These are phyloP conservation scores for Pichia eremophila DNA, from an alignment of 805 yeast genomes.

Conservation along the genomic window DNA sequence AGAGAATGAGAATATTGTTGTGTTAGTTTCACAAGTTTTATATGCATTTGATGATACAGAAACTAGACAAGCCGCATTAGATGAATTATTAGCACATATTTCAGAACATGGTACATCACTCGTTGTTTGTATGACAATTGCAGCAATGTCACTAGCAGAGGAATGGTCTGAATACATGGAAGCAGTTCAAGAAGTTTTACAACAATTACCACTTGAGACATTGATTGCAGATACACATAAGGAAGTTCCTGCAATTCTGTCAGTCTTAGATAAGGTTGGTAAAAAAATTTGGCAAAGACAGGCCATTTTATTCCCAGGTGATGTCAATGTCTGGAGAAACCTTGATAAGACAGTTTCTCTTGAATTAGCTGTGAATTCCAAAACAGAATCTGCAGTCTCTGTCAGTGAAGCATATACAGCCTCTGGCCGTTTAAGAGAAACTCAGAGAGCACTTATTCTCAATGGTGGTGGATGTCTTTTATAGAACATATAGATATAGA, in stretches of 20 bases:
- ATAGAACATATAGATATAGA: too few species aligned
- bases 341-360: conserved; percentile 48
- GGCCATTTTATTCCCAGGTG: conserved; percentile 68
- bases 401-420: conserved; percentile 44
- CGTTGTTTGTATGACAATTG: conserved; percentile 60
- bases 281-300: conserved; percentile 50
- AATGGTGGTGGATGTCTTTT: conserved; percentile 15
- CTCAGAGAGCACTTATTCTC: conserved; percentile 62
- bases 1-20: conserved; percentile 57
- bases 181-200: conserved; percentile 60
- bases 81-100: conserved; percentile 64
- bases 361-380: conserved; percentile 44
- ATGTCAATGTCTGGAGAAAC: conserved; percentile 59
- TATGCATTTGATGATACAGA: conserved; percentile 71
- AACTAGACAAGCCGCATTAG: conserved; percentile 73
- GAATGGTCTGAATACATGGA: conserved; percentile 45
- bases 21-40: conserved; percentile 68
- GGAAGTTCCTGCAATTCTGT: conserved; percentile 50
- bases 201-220: conserved; percentile 36
- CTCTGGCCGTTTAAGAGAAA: conserved; percentile 39
- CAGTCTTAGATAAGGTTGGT: conserved; percentile 20
- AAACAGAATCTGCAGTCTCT: conserved; percentile 39
- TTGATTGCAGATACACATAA: conserved; percentile 39
- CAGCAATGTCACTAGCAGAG: conserved; percentile 68
- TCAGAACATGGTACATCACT: conserved; percentile 58